Percentiles rank a stretch among this genome's conserved stretches.
Conservation (phyloP, 345 rosid genomes). For the Streptanthus diversifolius region DNA sequence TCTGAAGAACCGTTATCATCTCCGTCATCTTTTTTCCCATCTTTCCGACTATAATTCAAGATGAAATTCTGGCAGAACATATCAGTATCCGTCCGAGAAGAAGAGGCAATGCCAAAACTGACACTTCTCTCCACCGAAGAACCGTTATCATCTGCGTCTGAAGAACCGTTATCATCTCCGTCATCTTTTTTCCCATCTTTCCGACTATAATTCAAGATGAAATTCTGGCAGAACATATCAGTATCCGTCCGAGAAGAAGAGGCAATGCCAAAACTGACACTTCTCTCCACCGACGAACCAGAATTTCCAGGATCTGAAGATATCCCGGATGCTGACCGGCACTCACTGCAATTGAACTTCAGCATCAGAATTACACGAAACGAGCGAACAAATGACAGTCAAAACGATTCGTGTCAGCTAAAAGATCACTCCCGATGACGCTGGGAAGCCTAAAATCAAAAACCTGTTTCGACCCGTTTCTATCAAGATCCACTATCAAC, state of each 20-base stretch:
- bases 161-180: conserved; percentile 42
- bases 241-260: conserved; percentile 38
- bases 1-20: conserved; percentile 44
- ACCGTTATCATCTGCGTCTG: conserved; percentile 44
- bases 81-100: conserved; percentile 39
- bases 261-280: conserved; percentile 30
- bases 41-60: conserved; percentile 51
- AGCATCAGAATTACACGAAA: conserved; percentile 5
- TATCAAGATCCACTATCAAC: neutral
- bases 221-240: conserved; percentile 55
- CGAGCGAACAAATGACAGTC: neutral
- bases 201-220: conserved; percentile 51
- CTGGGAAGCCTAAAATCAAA: neutral
- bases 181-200: conserved; percentile 50
- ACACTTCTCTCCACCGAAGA: conserved; percentile 35
- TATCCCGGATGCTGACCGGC: conserved; percentile 25
- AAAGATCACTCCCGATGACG: neutral
- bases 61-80: conserved; percentile 51
- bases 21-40: conserved; percentile 44
- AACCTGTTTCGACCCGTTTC: neutral
- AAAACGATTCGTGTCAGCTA: neutral
- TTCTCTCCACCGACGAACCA: conserved; percentile 37
- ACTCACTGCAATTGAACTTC: conserved; percentile 38
- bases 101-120: conserved; percentile 36
- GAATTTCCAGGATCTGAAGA: conserved; percentile 42